A percentile compares a stretch with the other conserved stretches of the same genome.
These are phyloP conservation scores for Hansenula lynferdii DNA, from an alignment of 1,139 yeast species.

Conservation along the genomic window DNA sequence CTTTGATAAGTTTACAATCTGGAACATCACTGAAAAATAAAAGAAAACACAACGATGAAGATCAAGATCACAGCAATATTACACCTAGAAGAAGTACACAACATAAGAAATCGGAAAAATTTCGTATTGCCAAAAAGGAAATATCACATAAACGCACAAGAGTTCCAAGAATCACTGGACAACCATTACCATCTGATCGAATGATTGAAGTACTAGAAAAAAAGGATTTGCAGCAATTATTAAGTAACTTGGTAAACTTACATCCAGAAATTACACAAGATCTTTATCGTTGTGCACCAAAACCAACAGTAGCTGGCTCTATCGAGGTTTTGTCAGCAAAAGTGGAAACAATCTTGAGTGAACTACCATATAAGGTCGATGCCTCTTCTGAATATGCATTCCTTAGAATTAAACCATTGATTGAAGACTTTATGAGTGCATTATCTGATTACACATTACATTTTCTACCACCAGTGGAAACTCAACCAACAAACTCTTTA, in stretches of 20 bases:
- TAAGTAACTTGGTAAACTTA: conserved; percentile 45
- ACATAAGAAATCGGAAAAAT: conserved; percentile 9
- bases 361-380: conserved; percentile 75
- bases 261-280: conserved; percentile 63
- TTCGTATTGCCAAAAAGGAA: conserved; percentile 14
- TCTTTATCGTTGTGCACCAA: conserved; percentile 51
- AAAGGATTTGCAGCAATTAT: conserved; percentile 45
- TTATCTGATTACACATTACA: conserved; percentile 75
- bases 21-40: conserved; percentile 8
- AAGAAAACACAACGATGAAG: conserved; percentile 17
- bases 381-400: conserved; percentile 80
- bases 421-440: conserved; percentile 73
- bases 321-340: conserved; percentile 45
- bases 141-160: conserved; percentile 10
- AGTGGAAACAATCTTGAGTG: conserved; percentile 38
- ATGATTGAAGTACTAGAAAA: conserved; percentile 65
- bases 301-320: conserved; percentile 50
- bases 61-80: conserved; percentile 6
- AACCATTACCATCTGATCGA: conserved; percentile 51
- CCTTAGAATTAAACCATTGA: conserved; percentile 67
- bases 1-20: conserved; percentile 6
- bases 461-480: conserved; percentile 75
- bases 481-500: conserved; percentile 50
- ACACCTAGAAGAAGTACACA: conserved; percentile 6
- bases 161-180: conserved; percentile 23